Percentiles rank a stretch among this genome's conserved stretches.
These are phyloP conservation scores for Pythium dissimile DNA, from an alignment of 352 stramenopile genomes.

Conservation along the genomic window DNA sequence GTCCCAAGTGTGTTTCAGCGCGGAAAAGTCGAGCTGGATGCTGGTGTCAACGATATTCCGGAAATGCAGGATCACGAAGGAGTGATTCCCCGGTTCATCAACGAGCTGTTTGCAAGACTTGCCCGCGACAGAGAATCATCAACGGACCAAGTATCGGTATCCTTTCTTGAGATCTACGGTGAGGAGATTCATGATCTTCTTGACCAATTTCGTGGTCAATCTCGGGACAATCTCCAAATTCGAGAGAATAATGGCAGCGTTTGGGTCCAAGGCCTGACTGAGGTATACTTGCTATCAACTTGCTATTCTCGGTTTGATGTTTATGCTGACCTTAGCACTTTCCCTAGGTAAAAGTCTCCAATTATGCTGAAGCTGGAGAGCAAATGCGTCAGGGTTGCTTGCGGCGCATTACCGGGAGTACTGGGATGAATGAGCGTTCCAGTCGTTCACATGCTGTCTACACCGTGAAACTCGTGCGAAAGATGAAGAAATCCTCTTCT, in stretches of 20 bases:
- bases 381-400: constrained; percentile 74
- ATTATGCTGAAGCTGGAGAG: constrained; percentile 59
- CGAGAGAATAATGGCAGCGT: constrained; percentile 68
- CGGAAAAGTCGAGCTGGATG: constrained; percentile 3
- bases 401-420: constrained; percentile 77
- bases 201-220: constrained; percentile 27
- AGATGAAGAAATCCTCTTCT: constrained; percentile 6
- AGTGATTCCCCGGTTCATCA: constrained; percentile 81
- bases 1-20: constrained; percentile 34
- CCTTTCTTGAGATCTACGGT: constrained; percentile 96
- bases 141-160: constrained; percentile 65
- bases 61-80: constrained; percentile 55
- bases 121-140: constrained; percentile 28
- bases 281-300: constrained; percentile 27
- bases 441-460: constrained; percentile 87
- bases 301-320: no score
- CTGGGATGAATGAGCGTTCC: constrained; percentile 86
- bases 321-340: no score
- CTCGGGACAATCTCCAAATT: constrained; percentile 57
- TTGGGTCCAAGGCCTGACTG: constrained; percentile 75
- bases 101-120: constrained; percentile 66
- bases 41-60: constrained; percentile 7
- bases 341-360: constrained; percentile 48
- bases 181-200: constrained; percentile 97
- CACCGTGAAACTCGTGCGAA: constrained; percentile 80